A percentile compares a stretch with the other conserved stretches of the same genome.
These are phyloP conservation scores for Wilcoxina mikolae DNA, from an alignment of 495 filamentous ascomycete genomes.

Conservation along the genomic window DNA sequence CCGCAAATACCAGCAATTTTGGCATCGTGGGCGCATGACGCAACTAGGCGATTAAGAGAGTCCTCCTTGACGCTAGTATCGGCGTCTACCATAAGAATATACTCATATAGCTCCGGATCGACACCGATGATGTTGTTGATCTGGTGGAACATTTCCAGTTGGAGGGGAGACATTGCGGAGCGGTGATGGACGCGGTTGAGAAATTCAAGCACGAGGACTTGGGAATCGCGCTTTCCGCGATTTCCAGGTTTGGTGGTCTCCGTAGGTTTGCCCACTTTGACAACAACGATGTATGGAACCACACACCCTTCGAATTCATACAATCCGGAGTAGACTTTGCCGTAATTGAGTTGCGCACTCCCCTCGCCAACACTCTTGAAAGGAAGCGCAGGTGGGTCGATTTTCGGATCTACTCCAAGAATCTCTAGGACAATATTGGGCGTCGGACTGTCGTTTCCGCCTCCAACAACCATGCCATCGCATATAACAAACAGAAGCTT, in stretches of 20 bases:
- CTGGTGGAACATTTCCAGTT: slow-evolving; percentile 97
- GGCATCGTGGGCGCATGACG: slow-evolving; percentile 80
- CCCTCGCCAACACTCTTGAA: slow-evolving; percentile 95
- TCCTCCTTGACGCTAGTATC: slow-evolving; percentile 89
- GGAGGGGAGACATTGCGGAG: slow-evolving; percentile 83
- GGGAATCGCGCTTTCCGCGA: slow-evolving; percentile 96
- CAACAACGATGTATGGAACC: slow-evolving; percentile 90
- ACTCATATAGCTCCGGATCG: slow-evolving; percentile 97
- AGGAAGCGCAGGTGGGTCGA: slow-evolving; percentile 93
- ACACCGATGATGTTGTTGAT: slow-evolving; percentile 98
- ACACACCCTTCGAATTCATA: slow-evolving; percentile 98
- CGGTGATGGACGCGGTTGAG: slow-evolving; percentile 97
- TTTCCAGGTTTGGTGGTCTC: slow-evolving; percentile 92
- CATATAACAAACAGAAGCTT: slow-evolving; percentile 90
- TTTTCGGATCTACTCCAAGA: slow-evolving; percentile 77
- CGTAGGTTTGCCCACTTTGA: slow-evolving; percentile 94
- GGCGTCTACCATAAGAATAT: slow-evolving; percentile 90
- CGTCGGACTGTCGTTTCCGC: slow-evolving; percentile 91
- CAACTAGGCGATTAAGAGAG: slow-evolving; percentile 82
- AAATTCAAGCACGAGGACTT: slow-evolving; percentile 97
- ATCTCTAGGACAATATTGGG: slow-evolving; percentile 95
- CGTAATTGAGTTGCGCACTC: slow-evolving; percentile 97
- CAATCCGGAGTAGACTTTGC: slow-evolving; percentile 91
- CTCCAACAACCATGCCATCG: slow-evolving; percentile 98
- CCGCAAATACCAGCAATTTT: slow-evolving; percentile 85